These are phyloP conservation scores for Aspergillus viridinutans DNA, from an alignment of 2,329 filamentous ascomycete species.

Conservation along the genomic window DNA sequence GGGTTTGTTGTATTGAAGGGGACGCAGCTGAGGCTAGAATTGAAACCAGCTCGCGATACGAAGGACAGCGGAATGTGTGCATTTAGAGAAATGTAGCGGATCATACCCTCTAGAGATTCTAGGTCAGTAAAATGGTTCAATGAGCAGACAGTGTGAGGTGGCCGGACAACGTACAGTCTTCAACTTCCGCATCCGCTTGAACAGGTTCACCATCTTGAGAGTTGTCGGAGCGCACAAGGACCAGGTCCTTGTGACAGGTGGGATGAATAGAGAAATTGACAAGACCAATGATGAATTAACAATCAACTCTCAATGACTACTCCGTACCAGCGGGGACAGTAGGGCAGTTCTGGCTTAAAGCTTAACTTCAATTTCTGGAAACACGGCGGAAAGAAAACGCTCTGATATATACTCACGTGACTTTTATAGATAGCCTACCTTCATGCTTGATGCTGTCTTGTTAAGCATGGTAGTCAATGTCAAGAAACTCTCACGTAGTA, in stretches of 20 bases:
- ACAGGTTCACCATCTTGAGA: conserved; percentile 44
- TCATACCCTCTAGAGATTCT: conserved; percentile 24
- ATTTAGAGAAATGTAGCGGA: not conserved
- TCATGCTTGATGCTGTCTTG: too few relatives aligned
- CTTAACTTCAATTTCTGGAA: conserved; percentile 17
- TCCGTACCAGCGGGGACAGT: conserved; percentile 1
- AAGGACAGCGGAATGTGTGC: not conserved
- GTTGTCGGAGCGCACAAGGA: conserved; percentile 5
- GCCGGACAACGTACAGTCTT: conserved; percentile 56
- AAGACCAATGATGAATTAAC: not conserved
- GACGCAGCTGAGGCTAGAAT: not conserved
- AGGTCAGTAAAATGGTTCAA: conserved; percentile 8
- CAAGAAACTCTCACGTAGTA: not conserved
- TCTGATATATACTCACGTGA: conserved; percentile 18
- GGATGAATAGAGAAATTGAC: not conserved
- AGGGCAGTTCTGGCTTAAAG: conserved; percentile 5
- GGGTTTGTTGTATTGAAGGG: not conserved
- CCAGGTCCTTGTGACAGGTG: not conserved
- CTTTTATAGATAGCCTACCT: not conserved
- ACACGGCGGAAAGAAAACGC: conserved; percentile 19
- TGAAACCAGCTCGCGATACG: not conserved
- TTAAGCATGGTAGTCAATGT: not conserved
- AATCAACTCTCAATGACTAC: not conserved
- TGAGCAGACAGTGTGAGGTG: not conserved
- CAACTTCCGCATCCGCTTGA: conserved; percentile 69